Evolutionary conservation across 2,329 filamentous ascomycete species (phyloP), one percentile per base, ranked within the genome.

Genomic region (Simplicillium aogashimaense): DNA sequence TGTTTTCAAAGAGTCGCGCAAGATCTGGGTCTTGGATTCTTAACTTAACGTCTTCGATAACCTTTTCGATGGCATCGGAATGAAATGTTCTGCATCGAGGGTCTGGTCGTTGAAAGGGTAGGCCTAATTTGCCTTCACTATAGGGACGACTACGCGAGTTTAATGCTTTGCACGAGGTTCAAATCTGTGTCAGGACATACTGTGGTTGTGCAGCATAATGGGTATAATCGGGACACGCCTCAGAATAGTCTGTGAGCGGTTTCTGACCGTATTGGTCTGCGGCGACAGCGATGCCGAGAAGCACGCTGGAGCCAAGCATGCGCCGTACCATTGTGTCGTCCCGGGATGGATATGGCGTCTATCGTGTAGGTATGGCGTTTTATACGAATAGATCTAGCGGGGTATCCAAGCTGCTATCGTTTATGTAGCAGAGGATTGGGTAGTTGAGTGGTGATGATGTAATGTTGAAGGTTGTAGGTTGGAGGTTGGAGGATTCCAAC

Each of bases 101-200:
- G 28, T 81, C 76, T 3, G 92, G 92, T 43, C 92, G 76, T 59
- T 98, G 92, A 60, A 78, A 97, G 1, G 92, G 88, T 2, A 98
- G 72, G 39, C 72, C 69, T 53, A 94, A 71, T 4, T 84, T 83
- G 1, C 92, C 92, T 15, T 80, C 69, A 59, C 86, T 95, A 46
- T 83, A 75, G 1, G 92, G 92, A 15, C 70, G 72, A 58, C 88
- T 94, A 45, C 18, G 41, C 43, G 35, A 44, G 41, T 16, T 14
- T 11, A 13, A 15, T 28, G 16, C n/a, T n/a, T n/a, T n/a, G n/a
- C n/a, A n/a, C n/a, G n/a, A n/a, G n/a, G n/a, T n/a, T n/a, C n/a
- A n/a, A n/a, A n/a, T n/a, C n/a, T n/a, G n/a, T n/a, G n/a, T n/a
- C n/a, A 17, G n/a, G 51, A n/a, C 64, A 39, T 52, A 68, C 65